Evolutionary conservation across 2,329 filamentous ascomycete genomes (phyloP).

Genomic region (Thielaviopsis populi): DNA sequence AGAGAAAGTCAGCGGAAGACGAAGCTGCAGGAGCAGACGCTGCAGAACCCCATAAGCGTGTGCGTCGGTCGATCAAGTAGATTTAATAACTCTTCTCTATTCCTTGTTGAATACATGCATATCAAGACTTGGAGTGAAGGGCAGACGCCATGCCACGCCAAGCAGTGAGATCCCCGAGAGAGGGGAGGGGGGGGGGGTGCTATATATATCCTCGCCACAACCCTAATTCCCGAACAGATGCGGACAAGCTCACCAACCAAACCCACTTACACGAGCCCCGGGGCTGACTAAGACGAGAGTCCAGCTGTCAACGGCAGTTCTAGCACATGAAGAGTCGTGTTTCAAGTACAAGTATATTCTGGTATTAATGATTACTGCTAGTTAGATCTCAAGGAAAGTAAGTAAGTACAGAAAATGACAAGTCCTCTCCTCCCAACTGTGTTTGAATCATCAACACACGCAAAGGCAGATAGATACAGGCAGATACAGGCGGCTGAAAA

Average conservation of each 20-base stretch:
- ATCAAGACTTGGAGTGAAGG: no score
- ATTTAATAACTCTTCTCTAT: not conserved
- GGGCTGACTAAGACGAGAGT: no score
- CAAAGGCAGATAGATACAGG: not conserved
- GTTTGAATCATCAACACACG: not conserved
- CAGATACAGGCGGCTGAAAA: not conserved
- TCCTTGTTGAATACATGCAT: not conserved
- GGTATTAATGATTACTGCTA: conserved; percentile 4
- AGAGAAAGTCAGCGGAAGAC: conserved; percentile 11
- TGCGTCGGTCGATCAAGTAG: conserved; percentile 10
- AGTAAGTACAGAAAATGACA: not conserved
- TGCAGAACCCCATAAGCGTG: conserved; percentile 7
- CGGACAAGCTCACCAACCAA: not conserved
- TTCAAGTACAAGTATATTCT: not conserved
- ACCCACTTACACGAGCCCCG: not conserved
- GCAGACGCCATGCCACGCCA: no score
- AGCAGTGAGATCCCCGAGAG: no score
- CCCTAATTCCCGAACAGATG: not conserved
- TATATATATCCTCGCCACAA: no score
- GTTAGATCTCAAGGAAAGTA: conserved; percentile 4
- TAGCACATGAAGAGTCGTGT: not conserved
- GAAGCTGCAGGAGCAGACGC: not conserved
- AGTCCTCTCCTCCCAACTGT: not conserved
- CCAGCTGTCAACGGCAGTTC: no score
- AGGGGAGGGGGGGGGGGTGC: no score